Conservation (phyloP, 2,329 filamentous ascomycete species). For the Aspergillus neotritici region DNA sequence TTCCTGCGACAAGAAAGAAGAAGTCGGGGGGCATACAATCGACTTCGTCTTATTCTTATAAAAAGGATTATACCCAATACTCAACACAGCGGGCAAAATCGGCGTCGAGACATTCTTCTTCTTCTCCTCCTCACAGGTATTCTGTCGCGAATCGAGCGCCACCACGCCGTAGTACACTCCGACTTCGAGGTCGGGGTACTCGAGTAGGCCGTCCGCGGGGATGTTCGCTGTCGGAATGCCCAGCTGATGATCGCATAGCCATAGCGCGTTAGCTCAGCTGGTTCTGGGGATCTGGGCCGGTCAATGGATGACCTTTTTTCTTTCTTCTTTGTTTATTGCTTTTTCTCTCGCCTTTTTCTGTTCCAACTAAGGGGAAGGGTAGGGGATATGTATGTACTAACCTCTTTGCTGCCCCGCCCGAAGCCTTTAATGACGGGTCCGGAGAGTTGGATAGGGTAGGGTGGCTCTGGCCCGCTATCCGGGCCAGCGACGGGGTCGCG, state of each 20-base stretch:
- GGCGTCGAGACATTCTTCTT: conserved; percentile 14
- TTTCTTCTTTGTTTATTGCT: neutral
- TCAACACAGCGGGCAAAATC: conserved; percentile 84
- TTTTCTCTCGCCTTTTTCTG: too few relatives aligned
- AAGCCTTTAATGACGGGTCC: conserved; percentile 90
- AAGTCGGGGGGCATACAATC: conserved; percentile 50
- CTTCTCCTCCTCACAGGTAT: conserved; percentile 15
- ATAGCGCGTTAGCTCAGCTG: too few relatives aligned
- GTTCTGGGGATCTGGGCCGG: too few relatives aligned
- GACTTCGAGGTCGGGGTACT: conserved; percentile 54
- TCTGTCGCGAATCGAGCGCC: conserved; percentile 52
- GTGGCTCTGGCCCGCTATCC: conserved; percentile 64
- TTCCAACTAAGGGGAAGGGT: neutral
- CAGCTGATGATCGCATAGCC: conserved; percentile 51
- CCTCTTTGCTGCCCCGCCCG: conserved; percentile 87
- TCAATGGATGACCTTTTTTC: too few relatives aligned
- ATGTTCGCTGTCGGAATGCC: conserved; percentile 96
- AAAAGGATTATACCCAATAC: conserved; percentile 94
- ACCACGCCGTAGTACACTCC: conserved; percentile 96
- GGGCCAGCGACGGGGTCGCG: conserved; percentile 69
- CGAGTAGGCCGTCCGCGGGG: conserved; percentile 62
- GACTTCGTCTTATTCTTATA: conserved; percentile 86
- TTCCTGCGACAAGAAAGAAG: neutral
- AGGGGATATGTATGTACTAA: conserved; percentile 35
- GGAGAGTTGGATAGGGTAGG: conserved; percentile 77